Evolutionary conservation across 345 rosid genomes (phyloP), one percentile per base, ranked within the genome.

Genomic region (Diplotaxis tenuifolia): DNA sequence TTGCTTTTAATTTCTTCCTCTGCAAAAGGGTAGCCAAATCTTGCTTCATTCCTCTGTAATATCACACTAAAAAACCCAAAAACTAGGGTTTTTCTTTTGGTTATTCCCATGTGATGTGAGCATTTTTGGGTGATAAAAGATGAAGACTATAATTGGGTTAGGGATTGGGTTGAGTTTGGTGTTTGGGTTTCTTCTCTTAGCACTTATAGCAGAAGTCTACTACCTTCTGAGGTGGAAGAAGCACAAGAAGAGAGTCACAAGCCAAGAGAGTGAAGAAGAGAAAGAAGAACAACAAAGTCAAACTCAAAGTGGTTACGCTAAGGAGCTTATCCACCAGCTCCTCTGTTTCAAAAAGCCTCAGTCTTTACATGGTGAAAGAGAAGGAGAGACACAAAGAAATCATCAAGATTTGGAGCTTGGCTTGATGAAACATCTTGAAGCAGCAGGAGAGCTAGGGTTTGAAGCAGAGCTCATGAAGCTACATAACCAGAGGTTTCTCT

Each of bases 391-490:
- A 45, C 70, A 1, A 67, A 62, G 34, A 80, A n/a, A n/a, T n/a
- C n/a, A 70, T 6, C 73, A 68, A 53, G 96, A 88, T 80, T 82
- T 78, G 21, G 97, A 88, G 61, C 67, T 84, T 20, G 97, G 94
- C 9, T 32, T 80, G 36, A 68, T 81, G 85, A 89, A 86, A 15
- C 93, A 89, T 67, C 68, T 89, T 71, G 62, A 45, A 45, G 50
- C 54, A 79, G 52, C 86, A 80, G 78, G 78, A 68, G 80, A 82
- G 40, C 72, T 74, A 53, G 87, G 81, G 9, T 78, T 78, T 34
- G 94, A 92, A 31, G 79, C 93, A 56, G 99, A 95, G 84, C 92
- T 95, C 55, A 95, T 88, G 92, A 92, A 93, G 82, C 83, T 95
- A 27, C 96, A 95, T 71, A 92, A 92, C 75, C 98, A 96, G 6